Conservation (phyloP, 495 filamentous ascomycete species). For the Lasiosphaeria hispida region DNA sequence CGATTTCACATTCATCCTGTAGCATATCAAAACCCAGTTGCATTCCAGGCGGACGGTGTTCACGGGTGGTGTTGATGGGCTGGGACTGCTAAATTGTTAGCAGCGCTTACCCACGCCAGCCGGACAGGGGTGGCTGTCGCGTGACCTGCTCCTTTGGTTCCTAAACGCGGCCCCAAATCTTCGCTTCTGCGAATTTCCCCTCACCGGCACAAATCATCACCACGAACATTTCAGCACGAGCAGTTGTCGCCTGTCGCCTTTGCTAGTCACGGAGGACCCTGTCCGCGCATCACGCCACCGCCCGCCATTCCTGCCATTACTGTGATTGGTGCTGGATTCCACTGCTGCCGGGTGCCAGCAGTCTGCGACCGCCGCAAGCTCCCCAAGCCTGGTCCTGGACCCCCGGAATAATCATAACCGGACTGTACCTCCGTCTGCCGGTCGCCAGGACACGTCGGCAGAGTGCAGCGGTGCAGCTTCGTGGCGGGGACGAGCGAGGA, state of each 20-base stretch:
- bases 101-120: too few species aligned
- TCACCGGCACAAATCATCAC: slow-evolving; percentile 34
- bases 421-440: too few species aligned
- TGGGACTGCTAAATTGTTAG: too few species aligned
- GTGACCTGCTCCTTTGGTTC: not conserved
- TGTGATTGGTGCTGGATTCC: slow-evolving; percentile 20
- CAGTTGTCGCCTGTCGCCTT: not conserved
- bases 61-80: too few species aligned
- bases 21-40: too few species aligned
- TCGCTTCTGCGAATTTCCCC: slow-evolving; percentile 27
- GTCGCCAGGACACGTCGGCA: too few species aligned
- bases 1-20: not conserved
- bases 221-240: slow-evolving; percentile 39
- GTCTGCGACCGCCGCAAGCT: not conserved
- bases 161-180: slow-evolving; percentile 30
- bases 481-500: too few species aligned
- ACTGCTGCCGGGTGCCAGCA: slow-evolving; percentile 1
- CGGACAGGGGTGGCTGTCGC: too few species aligned
- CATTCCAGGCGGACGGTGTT: not conserved
- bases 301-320: slow-evolving; percentile 5
- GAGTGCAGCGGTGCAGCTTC: too few species aligned
- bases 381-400: not conserved
- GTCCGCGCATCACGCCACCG: slow-evolving; percentile 16
- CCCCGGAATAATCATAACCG: too few species aligned
- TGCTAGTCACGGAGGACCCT: not conserved